Conservation (phyloP, 2,329 filamentous ascomycete species). For the Aspergillus sclerotialis region DNA sequence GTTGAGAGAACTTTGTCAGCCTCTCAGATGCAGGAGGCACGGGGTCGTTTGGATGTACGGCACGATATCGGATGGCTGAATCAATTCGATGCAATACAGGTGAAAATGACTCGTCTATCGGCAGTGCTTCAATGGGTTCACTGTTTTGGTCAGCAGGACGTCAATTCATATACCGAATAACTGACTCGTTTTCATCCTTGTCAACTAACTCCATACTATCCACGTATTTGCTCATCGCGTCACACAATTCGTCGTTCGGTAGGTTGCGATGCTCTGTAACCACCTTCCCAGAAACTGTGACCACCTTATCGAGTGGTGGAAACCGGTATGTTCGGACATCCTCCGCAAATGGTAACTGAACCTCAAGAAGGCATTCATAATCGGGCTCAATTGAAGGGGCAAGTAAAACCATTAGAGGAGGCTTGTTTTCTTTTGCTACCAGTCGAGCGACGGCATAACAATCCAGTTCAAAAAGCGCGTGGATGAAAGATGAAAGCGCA, state of each 20-base stretch:
- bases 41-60: conserved; percentile 62
- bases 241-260: conserved; percentile 64
- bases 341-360: conserved; percentile 87
- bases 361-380: conserved; percentile 79
- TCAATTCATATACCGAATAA: not conserved
- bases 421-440: conserved; percentile 74
- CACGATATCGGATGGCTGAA: conserved; percentile 75
- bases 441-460: conserved; percentile 81
- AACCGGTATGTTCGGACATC: conserved; percentile 88
- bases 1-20: conserved; percentile 65
- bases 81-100: conserved; percentile 84
- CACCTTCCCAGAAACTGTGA: conserved; percentile 77
- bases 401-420: conserved; percentile 69
- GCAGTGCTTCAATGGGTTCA: conserved; percentile 59
- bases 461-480: conserved; percentile 76
- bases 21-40: conserved; percentile 57
- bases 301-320: conserved; percentile 76
- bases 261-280: conserved; percentile 78
- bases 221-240: conserved; percentile 86
- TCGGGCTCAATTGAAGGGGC: conserved; percentile 72
- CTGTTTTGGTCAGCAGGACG: conserved; percentile 22
- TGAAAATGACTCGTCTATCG: conserved; percentile 75
- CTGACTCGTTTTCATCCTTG: conserved; percentile 67
- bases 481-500: conserved; percentile 81
- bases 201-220: conserved; percentile 82